Evolutionary conservation across 2,329 filamentous ascomycete genomes (phyloP).

Genomic region (Aureobasidium sp.): DNA sequence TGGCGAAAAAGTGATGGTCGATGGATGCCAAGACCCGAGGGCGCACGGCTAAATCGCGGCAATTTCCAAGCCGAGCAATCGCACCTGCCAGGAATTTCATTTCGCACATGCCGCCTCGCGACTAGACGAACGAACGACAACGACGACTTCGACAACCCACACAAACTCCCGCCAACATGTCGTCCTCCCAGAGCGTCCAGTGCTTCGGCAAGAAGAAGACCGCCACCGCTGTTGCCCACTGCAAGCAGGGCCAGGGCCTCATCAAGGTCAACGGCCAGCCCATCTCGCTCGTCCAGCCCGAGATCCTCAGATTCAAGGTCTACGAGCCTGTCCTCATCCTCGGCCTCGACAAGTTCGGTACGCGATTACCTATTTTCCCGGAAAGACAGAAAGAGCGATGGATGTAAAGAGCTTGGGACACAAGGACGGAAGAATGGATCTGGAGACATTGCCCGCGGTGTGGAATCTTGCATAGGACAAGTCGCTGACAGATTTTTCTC

Average conservation of each 20-base stretch:
- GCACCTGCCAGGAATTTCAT: constrained; percentile 5
- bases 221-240: constrained; percentile 75
- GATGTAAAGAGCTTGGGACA: constrained; percentile 8
- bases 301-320: constrained; percentile 98
- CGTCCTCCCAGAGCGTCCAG: constrained; percentile 63
- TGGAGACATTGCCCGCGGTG: background rate
- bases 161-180: constrained; percentile 41
- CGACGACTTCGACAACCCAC: constrained; percentile 17
- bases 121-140: background rate
- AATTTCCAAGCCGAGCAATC: constrained; percentile 3
- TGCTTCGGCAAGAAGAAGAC: constrained; percentile 91
- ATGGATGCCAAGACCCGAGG: background rate
- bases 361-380: constrained; percentile 21
- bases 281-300: constrained; percentile 86
- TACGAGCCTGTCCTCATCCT: constrained; percentile 98
- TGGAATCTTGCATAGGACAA: background rate
- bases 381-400: constrained; percentile 5
- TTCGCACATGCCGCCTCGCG: background rate
- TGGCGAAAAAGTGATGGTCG: background rate
- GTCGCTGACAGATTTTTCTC: constrained; percentile 12
- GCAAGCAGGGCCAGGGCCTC: constrained; percentile 86
- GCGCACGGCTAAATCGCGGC: constrained; percentile 21
- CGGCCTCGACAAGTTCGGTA: constrained; percentile 90
- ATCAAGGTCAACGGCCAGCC: constrained; percentile 99
- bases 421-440: background rate